Conservation (phyloP, 805 yeast genomes). For the Peterozyma toletana region DNA sequence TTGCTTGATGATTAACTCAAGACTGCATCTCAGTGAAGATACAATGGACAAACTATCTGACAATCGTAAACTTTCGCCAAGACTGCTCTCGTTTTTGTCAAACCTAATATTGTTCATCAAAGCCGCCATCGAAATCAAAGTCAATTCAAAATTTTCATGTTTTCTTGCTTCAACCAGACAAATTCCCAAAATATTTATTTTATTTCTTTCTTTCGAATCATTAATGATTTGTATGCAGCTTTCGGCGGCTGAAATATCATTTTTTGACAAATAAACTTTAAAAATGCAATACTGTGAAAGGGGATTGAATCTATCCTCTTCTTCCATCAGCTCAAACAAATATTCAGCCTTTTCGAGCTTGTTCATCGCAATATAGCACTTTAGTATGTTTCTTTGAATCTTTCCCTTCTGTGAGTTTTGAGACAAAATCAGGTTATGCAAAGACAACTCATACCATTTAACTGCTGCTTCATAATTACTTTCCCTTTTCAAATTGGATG, state of each 20-base stretch:
- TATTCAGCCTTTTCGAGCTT: constrained; percentile 14
- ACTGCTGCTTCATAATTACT: constrained; percentile 8
- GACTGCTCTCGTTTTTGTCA: background rate
- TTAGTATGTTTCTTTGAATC: constrained; percentile 27
- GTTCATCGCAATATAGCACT: constrained; percentile 17
- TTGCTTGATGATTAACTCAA: constrained; percentile 10
- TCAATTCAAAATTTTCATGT: background rate
- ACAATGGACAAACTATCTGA: constrained; percentile 4
- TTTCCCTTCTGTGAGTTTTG: constrained; percentile 25
- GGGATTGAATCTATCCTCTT: constrained; percentile 15
- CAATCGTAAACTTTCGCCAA: background rate
- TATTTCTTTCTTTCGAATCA: background rate
- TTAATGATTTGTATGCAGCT: constrained; percentile 4
- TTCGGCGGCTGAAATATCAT: constrained; percentile 10
- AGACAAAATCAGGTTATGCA: constrained; percentile 11
- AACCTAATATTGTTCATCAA: background rate
- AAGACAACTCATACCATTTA: constrained; percentile 13
- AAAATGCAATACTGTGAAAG: constrained; percentile 26
- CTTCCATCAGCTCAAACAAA: constrained; percentile 17
- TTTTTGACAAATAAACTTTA: constrained; percentile 12
- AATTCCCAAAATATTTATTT: constrained; percentile 14
- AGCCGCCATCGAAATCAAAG: background rate
- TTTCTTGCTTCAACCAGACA: constrained; percentile 25
- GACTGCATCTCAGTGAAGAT: constrained; percentile 11
- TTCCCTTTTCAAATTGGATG: constrained; percentile 21